Evolutionary conservation across 345 rosid species (phyloP), one percentile per base, ranked within the genome.

Genomic region (Passiflora organensis): DNA sequence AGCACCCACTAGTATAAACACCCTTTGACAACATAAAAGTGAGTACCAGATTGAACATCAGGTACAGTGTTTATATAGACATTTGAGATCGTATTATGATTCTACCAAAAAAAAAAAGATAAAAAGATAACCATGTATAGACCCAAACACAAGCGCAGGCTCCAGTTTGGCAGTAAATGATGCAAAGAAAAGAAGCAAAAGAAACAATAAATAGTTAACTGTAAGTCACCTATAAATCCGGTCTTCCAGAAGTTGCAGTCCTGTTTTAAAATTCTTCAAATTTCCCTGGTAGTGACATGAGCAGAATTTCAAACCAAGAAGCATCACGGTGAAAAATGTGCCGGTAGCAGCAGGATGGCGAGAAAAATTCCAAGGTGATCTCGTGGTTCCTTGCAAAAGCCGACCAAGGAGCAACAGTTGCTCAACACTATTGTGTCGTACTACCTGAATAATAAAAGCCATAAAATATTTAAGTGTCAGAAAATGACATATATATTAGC

Each of bases 321-420:
- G 95, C 99, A 94, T 94, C 70, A 85, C 49, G 39, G 97, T 89
- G 70, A 94, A 94, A 69, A 94, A 94, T 63, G 96, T 85, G 62
- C 99, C 99, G 52, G 91, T 70, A 36, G 97, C 97, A 43, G 95
- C 96, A 48, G 99, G 99, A 80, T 94, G 99, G 59, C 66, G 84
- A 49, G 96, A 84, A 79, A 94, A 94, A 69, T 78, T 89, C 99
- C 97, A 89, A 21, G 87, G 86, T 19, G 78, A 75, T 72, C 68
- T 83, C 56, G 89, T 82, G 36, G 95, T 83, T 70, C 96, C 91
- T 74, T 89, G 99, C 51, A 89, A 74, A 79, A 94, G 68, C 62
- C 97, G 87, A 45, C 96, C 95, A 43, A 89, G 81, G 45, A 94
- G 96, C 75, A 94, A 73, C 66, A 94, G 95, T 78, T 94, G 99